Evolutionary conservation across 768 basidiomycete genomes (phyloP), one percentile per base, ranked within the genome.

Genomic region (Tulasnella calospora): DNA sequence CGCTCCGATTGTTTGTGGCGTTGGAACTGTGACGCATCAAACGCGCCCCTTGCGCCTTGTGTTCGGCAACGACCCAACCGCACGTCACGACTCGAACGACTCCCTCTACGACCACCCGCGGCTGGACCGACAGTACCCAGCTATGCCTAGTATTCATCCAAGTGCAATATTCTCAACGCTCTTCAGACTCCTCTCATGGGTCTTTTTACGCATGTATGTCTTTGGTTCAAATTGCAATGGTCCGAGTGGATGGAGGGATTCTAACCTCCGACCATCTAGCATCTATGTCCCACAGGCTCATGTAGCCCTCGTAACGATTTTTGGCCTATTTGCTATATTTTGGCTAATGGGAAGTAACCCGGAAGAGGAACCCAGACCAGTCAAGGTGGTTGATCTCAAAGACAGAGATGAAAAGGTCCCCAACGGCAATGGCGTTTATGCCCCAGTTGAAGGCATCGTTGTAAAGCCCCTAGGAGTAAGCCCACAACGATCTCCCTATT

Each of bases 381-480:
- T 46, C 36, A 75, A 75, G 74, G 46, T 75, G n/a, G 46, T 75
- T 30, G 41, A 75, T 7, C 27, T 76, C 36, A 76, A 76, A 36
- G 75, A 70, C 38, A 9, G 51, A 38, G 51, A 27, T 21, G 75
- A 61, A 36, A 47, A 47, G 30, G 38, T 38, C 67, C 47, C 75
- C 33, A 76, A 76, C 61, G 75, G 75, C 35, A 46, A 76, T 35
- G 55, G 67, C 27, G 67, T 38, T 35, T 30, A 67, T 33, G 9
- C 8, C 2, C 61, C 61, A 67, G 61, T 67, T 27, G 47, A 70
- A 61, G 40, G 36, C 35, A 57, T 74, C 23, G 44, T 74, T 10
- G 27, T 74, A 4, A 23, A 74, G 51, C 73, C 44, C 27, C 47
- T 61, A 76, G 40, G 75, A 76, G 55, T 76, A 44, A 76, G 75